Evolutionary conservation across 2,329 filamentous ascomycete genomes (phyloP).

Genomic region (Penicillium occitanis): DNA sequence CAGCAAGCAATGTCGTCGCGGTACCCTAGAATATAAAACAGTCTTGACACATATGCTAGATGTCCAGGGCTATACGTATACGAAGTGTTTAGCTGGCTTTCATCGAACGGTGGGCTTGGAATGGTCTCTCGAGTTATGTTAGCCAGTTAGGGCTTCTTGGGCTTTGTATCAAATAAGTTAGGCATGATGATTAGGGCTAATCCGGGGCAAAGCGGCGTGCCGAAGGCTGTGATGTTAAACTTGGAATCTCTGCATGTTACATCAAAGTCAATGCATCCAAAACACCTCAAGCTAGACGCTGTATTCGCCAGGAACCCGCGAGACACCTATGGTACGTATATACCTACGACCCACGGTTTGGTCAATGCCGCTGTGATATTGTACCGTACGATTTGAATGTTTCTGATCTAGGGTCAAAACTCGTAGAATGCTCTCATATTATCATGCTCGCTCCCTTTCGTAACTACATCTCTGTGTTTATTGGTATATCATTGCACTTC

Average conservation of each 20-base stretch:
- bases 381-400: neutral
- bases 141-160: neutral
- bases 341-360: neutral
- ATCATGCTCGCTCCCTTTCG: neutral
- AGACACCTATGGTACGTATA: neutral
- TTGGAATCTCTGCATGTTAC: neutral
- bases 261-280: neutral
- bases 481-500: constrained; percentile 1
- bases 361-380: neutral
- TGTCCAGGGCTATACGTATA: too few species aligned
- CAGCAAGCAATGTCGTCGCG: neutral
- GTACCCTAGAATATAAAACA: too few species aligned
- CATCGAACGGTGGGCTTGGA: too few species aligned
- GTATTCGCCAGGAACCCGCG: neutral
- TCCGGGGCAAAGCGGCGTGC: too few species aligned
- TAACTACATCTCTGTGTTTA: neutral
- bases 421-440: neutral
- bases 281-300: neutral
- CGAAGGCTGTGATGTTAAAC: neutral
- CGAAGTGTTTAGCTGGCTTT: too few species aligned
- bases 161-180: neutral
- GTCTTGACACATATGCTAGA: too few species aligned
- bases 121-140: too few species aligned
- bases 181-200: neutral
- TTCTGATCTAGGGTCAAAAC: neutral